A percentile compares a stretch with the other conserved stretches of the same genome.
Conservation (phyloP, 306 rosid species). For the Vigna nakashimae region DNA sequence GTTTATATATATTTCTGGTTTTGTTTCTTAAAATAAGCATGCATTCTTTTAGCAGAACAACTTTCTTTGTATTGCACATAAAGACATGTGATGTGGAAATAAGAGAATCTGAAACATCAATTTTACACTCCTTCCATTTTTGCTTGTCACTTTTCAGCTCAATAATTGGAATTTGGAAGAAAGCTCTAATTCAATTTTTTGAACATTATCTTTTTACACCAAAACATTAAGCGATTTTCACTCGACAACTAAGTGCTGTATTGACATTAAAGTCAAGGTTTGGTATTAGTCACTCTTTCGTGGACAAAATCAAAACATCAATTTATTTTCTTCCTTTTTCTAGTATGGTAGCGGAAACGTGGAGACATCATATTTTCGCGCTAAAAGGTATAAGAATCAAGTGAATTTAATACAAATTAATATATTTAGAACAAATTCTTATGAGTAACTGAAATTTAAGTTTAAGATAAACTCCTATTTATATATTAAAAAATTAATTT, state of each 20-base stretch:
- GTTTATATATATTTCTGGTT: too few species aligned
- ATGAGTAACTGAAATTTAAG: too few species aligned
- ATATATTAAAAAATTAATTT: too few species aligned
- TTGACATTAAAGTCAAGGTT: conserved; percentile 41
- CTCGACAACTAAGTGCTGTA: conserved; percentile 32
- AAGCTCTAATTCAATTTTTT: not conserved
- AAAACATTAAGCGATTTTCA: conserved; percentile 19
- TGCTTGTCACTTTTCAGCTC: conserved; percentile 12
- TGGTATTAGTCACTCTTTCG: conserved; percentile 16
- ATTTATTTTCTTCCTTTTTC: not conserved
- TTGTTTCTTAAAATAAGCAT: too few species aligned
- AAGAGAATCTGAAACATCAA: not conserved
- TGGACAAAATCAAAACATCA: conserved; percentile 6
- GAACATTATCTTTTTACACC: not conserved
- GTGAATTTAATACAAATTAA: too few species aligned
- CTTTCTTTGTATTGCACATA: too few species aligned
- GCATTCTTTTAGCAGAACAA: not conserved
- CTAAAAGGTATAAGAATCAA: too few species aligned
- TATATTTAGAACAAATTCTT: too few species aligned
- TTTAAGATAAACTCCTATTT: too few species aligned
- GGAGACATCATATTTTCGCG: too few species aligned
- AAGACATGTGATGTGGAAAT: not conserved
- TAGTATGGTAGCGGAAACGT: too few species aligned
- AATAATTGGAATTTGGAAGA: not conserved
- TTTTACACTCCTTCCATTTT: not conserved